Conservation (phyloP, 148 eudicot genomes). For the Dysphania ambrosioides region DNA sequence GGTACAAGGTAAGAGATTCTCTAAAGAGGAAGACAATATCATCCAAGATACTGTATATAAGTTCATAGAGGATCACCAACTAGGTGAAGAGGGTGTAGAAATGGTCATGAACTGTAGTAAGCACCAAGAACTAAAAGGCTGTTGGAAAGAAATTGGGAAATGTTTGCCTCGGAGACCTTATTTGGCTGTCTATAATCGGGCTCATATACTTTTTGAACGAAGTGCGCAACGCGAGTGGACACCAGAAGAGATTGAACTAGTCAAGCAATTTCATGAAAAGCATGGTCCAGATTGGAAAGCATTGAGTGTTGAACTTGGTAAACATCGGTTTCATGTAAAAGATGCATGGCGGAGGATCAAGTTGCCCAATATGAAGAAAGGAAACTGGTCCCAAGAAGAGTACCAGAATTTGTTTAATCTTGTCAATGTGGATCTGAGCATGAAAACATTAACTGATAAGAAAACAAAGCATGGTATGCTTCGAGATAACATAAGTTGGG, state of each 20-base stretch:
- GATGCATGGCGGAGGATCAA: slow-evolving; percentile 29
- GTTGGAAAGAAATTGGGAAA: slow-evolving; percentile 38
- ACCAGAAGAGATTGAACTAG: slow-evolving; percentile 29
- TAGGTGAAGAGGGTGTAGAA: slow-evolving; percentile 39
- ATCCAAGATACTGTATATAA: slow-evolving; percentile 33
- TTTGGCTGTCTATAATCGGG: slow-evolving; percentile 27
- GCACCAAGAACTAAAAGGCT: slow-evolving; percentile 27
- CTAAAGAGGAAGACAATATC: slow-evolving; percentile 40
- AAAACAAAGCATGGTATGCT: slow-evolving; percentile 36
- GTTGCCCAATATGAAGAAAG: slow-evolving; percentile 22
- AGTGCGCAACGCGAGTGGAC: slow-evolving; percentile 36
- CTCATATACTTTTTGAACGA: slow-evolving; percentile 34
- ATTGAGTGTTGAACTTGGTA: slow-evolving; percentile 35
- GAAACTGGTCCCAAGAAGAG: slow-evolving; percentile 44
- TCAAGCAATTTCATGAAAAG: slow-evolving; percentile 23
- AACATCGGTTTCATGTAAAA: slow-evolving; percentile 34
- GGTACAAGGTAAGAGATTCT: slow-evolving; percentile 38
- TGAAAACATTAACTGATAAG: slow-evolving; percentile 29
- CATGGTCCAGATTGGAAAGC: slow-evolving; percentile 35
- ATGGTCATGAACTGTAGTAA: slow-evolving; percentile 32
- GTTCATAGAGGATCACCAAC: slow-evolving; percentile 27
- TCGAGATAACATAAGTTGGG: slow-evolving; percentile 41
- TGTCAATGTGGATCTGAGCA: slow-evolving; percentile 35
- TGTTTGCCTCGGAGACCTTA: slow-evolving; percentile 36
- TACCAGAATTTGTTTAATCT: slow-evolving; percentile 33